Evolutionary conservation across 805 yeast genomes (phyloP).

Genomic region (Wickerhamiella siamensis): DNA sequence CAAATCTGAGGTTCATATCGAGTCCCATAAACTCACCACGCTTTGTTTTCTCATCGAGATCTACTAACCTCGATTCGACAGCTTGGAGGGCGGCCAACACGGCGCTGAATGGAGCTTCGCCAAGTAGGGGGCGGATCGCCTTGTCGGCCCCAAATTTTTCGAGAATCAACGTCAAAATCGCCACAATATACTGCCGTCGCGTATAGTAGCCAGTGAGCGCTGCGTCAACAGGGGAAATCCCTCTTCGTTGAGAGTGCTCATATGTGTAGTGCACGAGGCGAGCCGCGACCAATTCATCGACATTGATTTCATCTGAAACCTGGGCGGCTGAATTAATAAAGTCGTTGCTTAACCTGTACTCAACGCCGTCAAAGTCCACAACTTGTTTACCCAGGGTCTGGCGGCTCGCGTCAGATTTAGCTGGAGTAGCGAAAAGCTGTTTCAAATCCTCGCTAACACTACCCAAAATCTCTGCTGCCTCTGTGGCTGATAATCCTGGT

Average conservation of each 20-base stretch:
- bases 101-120: slow-evolving; percentile 26
- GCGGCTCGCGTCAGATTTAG: slow-evolving; percentile 25
- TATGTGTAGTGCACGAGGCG: slow-evolving; percentile 44
- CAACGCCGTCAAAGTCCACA: slow-evolving; percentile 37
- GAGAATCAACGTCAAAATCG: slow-evolving; percentile 20
- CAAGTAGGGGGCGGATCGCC: slow-evolving; percentile 11
- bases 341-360: slow-evolving; percentile 47
- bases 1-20: slow-evolving; percentile 31
- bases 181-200: slow-evolving; percentile 60
- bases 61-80: slow-evolving; percentile 42
- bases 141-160: slow-evolving; percentile 16
- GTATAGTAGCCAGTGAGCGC: slow-evolving; percentile 57
- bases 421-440: slow-evolving; percentile 25
- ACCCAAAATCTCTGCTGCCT: slow-evolving; percentile 3
- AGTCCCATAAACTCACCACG: slow-evolving; percentile 38
- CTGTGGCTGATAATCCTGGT: slow-evolving; percentile 5
- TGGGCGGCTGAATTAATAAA: slow-evolving; percentile 47
- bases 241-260: slow-evolving; percentile 27
- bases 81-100: slow-evolving; percentile 41
- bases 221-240: slow-evolving; percentile 22
- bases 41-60: slow-evolving; percentile 36
- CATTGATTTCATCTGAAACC: slow-evolving; percentile 47
- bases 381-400: slow-evolving; percentile 26
- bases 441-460: slow-evolving; percentile 23
- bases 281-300: slow-evolving; percentile 68